These are phyloP conservation scores for Podaxis carcinomalis DNA, from an alignment of 768 basidiomycete species.

Conservation along the genomic window DNA sequence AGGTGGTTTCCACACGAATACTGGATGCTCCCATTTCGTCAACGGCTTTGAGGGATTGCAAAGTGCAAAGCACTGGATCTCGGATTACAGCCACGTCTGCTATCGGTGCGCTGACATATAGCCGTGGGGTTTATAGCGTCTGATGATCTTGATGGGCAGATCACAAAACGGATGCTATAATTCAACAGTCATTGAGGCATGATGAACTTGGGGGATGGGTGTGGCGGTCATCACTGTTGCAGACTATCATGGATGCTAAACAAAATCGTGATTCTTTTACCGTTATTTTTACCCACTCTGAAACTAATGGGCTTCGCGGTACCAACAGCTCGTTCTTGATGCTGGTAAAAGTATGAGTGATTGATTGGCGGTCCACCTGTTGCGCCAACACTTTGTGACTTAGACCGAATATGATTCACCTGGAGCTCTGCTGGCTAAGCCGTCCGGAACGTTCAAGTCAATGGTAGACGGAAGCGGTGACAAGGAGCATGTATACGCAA, in stretches of 20 bases:
- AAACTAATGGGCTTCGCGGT: too few species aligned
- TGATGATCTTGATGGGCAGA: slow-evolving; percentile 24
- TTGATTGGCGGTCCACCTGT: neutral
- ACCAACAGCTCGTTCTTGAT: slow-evolving; percentile 38
- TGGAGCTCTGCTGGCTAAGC: slow-evolving; percentile 41
- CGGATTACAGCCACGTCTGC: slow-evolving; percentile 31
- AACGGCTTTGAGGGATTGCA: neutral
- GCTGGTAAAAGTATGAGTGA: slow-evolving; percentile 33
- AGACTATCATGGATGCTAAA: slow-evolving; percentile 62
- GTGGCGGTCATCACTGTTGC: slow-evolving; percentile 10
- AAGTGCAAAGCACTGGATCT: neutral
- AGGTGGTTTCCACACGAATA: neutral
- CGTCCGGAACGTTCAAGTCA: slow-evolving; percentile 45
- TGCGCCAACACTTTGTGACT: neutral
- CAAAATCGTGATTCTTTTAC: slow-evolving; percentile 30
- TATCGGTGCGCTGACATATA: slow-evolving; percentile 30
- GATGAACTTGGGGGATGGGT: slow-evolving; percentile 39
- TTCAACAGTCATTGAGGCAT: slow-evolving; percentile 62
- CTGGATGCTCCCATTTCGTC: too few species aligned
- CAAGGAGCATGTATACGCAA: slow-evolving; percentile 40
- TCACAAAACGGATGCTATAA: slow-evolving; percentile 59
- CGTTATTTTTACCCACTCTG: neutral
- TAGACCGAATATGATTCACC: slow-evolving; percentile 58
- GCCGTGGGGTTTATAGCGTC: slow-evolving; percentile 18
- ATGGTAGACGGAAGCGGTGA: slow-evolving; percentile 59